phyloP scores from a whole-genome alignment of 1,284 basidiomycete species.

The Cutaneotrichosporon cavernicola region DNA sequence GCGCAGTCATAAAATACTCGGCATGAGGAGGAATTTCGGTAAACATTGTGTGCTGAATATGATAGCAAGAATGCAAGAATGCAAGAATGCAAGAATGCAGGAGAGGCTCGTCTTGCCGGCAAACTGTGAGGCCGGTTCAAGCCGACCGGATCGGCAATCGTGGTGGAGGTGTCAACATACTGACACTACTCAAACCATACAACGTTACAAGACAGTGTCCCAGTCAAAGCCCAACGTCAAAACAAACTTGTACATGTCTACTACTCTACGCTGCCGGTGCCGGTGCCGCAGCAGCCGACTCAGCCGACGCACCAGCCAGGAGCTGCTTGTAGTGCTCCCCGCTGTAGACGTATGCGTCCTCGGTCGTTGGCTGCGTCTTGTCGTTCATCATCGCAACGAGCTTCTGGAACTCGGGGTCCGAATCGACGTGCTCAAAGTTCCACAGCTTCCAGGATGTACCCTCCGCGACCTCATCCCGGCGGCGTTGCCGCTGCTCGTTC shows the following conservation, averaged over 20 bases:
- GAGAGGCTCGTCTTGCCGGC: no score
- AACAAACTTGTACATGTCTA: neutral
- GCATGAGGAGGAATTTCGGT: neutral
- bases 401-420: conserved; percentile 68
- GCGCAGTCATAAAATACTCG: conserved; percentile 37
- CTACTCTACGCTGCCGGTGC: neutral
- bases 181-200: neutral
- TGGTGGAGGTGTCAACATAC: neutral
- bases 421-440: conserved; percentile 69
- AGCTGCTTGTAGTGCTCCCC: conserved; percentile 12
- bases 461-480: conserved; percentile 76
- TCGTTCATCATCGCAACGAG: conserved; percentile 45
- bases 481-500: conserved; percentile 88
- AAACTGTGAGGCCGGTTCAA: neutral
- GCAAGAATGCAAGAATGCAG: neutral
- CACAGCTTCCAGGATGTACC: conserved; percentile 72
- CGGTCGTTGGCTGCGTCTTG: conserved; percentile 50
- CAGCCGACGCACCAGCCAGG: neutral
- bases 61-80: neutral
- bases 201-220: no score
- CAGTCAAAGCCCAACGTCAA: neutral
- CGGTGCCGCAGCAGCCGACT: neutral
- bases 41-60: neutral
- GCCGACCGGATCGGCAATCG: neutral
- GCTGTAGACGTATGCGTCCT: conserved; percentile 51